Evolutionary conservation across 805 yeast genomes (phyloP).

Genomic region (Wickerhamomyces silvicola): DNA sequence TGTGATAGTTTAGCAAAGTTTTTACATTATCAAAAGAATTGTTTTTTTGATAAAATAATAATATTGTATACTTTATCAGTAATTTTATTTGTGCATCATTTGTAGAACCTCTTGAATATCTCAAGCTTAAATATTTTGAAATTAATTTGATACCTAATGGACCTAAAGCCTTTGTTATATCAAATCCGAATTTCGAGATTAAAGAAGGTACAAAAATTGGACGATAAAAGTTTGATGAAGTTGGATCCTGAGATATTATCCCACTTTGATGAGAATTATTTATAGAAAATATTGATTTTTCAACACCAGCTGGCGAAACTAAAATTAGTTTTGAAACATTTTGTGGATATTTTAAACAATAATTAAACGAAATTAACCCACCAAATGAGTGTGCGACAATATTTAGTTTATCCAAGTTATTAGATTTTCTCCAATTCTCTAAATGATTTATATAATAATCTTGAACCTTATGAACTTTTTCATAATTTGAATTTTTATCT

Average conservation of each 20-base stretch:
- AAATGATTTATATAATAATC: conserved; percentile 50
- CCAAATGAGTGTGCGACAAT: conserved; percentile 77
- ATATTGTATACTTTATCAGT: conserved; percentile 16
- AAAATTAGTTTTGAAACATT: conserved; percentile 48
- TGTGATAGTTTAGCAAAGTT: conserved; percentile 15
- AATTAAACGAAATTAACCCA: conserved; percentile 63
- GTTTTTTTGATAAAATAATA: conserved; percentile 16
- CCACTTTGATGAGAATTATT: conserved; percentile 23
- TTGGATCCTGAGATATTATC: conserved; percentile 11
- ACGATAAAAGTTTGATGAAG: conserved; percentile 21
- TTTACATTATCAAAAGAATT: conserved; percentile 14
- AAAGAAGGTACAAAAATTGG: conserved; percentile 24
- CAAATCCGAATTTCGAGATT: conserved; percentile 34
- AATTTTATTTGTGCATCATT: conserved; percentile 12
- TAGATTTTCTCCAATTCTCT: conserved; percentile 55
- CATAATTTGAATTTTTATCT: conserved; percentile 13
- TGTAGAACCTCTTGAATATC: conserved; percentile 22
- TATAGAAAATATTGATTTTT: conserved; percentile 57
- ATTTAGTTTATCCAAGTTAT: conserved; percentile 47
- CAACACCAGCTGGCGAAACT: conserved; percentile 76
- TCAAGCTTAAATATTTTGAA: conserved; percentile 25
- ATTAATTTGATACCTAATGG: conserved; percentile 34
- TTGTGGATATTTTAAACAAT: conserved; percentile 52
- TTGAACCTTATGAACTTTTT: conserved; percentile 37
- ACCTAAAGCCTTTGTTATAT: conserved; percentile 39